Evolutionary conservation across 257 asterid genomes (phyloP), one percentile per base, ranked within the genome.

Genomic region (Forsythia viridissima): DNA sequence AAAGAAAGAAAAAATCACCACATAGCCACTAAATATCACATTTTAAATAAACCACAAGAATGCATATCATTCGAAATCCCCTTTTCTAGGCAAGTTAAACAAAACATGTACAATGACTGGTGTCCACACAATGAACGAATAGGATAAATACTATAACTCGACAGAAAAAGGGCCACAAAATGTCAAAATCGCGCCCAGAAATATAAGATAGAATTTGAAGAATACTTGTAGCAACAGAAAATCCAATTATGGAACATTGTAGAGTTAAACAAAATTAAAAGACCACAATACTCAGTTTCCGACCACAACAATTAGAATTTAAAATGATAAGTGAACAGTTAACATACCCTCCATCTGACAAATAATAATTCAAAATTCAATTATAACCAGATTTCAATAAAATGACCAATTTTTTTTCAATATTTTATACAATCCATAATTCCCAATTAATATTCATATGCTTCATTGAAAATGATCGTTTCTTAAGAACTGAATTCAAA

Each of bases 11-110:
- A 48, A 18, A 59, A 41, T 3, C 63, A 11, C 59, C 7, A 61
- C 55, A 40, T 3, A 55, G 34, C 42, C 66, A 10, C 70, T 66
- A 46, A 40, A 79, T 55, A 52, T 46, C 10, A 71, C 71, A 70
- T 51, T 65, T 46, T 52, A 70, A 77, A 77, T 20, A 42, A 51
- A 34, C n/a, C 10, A 39, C 46, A 72, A 76, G 16, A 73, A 43
- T 8, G 70, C 69, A 77, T 74, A 41, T 37, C 77, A 61, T 42
- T 12, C 51, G 3, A 43, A 43, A 7, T 15, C 18, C 59, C 18
- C n/a, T 12, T 51, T 15, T 51, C 59, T 51, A 51, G 59, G 59
- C 15, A 51, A 1, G 18, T 15, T 51, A 12, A 42, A 46, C 55
- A 46, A 46, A 46, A 8, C 16, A 2, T 46, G 55, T 46, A 15